Base-by-base conservation (phyloP, 2,329 filamentous ascomycete genomes). In the Ophiosphaerella herpotricha region DNA sequence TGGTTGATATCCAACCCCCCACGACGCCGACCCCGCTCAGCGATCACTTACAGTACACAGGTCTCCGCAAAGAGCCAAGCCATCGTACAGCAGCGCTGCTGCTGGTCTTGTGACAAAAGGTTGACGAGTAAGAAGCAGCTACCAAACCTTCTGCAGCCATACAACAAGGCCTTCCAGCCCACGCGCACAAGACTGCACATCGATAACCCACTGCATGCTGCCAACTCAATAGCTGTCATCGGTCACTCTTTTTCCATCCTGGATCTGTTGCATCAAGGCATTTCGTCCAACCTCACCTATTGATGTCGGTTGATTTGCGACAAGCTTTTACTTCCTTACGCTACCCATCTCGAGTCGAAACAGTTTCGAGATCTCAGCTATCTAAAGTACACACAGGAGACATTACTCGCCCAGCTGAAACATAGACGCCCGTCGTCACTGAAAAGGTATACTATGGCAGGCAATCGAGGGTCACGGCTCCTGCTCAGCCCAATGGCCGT, bases 251-350 rank as follows among this genome's bases (percentile, higher is more conserved):
- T 36, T 41, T 44, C 14, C 36, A 24, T 21, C 43, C 36, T 52
- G 38, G 29, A 60, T 43, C 46, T 54, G 40, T 53, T 55, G 53
- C 52, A 58, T 57, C 63, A 64, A 63, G 66, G 63, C 63, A 59
- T 58, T 63, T 63, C 52, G 54, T 56, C 48, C 45, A 67, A 54
- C 58, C 57, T 57, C 59, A 51, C 58, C 58, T 54, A 71, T 81
- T 81, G 80, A 83, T 83, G 80, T 82, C 80, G 80, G 80, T 82
- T 81, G 79, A 82, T 74, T 71, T 79, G 70, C 79, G 80, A 71
- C 74, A 76, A 73, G 78, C 77, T 59, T 76, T 79, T 55, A 77
- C 78, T 62, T 82, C 78, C 54, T 70, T 82, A 65, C 78, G 79
- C 54, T 82, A 80, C 64, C 80, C 80, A 58, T 78, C 78, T 78